Percentiles rank a stretch among this genome's conserved stretches.
Conservation (phyloP, 768 basidiomycete species). For the Kwoniella sp. region DNA sequence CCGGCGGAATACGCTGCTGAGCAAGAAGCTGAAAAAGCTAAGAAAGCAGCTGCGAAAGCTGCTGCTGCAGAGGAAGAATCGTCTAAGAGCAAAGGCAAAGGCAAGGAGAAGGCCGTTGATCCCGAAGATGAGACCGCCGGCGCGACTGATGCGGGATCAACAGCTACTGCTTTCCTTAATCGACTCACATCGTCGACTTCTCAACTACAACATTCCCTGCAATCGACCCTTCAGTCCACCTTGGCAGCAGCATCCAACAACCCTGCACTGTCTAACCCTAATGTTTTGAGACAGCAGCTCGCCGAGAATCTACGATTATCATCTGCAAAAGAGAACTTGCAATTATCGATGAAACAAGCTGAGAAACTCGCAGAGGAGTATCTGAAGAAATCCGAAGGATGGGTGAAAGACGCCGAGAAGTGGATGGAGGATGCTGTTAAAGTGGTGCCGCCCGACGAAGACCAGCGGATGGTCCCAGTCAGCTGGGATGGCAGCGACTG, state of each 20-base stretch:
- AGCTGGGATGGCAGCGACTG: constrained; percentile 86
- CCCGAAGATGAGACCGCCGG: constrained; percentile 5
- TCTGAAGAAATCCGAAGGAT: constrained; percentile 63
- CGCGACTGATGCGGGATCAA: not conserved
- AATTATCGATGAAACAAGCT: constrained; percentile 61
- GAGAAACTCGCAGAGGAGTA: constrained; percentile 73
- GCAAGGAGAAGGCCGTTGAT: constrained; percentile 34
- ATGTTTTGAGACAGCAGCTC: constrained; percentile 34
- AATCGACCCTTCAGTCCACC: constrained; percentile 36
- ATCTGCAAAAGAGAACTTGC: constrained; percentile 66
- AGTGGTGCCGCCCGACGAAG: constrained; percentile 71
- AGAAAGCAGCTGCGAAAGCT: constrained; percentile 20
- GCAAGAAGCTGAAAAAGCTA: constrained; percentile 27
- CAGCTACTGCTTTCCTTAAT: constrained; percentile 29
- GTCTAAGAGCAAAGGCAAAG: constrained; percentile 45
- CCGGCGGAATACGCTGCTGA: constrained; percentile 32
- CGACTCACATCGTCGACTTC: constrained; percentile 39
- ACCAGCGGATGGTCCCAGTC: constrained; percentile 57
- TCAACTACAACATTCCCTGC: constrained; percentile 40
- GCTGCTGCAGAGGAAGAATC: constrained; percentile 14
- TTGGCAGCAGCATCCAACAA: constrained; percentile 35
- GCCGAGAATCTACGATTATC: constrained; percentile 52
- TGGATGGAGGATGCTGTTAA: constrained; percentile 85
- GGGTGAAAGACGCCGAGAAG: constrained; percentile 60
- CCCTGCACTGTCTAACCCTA: constrained; percentile 39